Conservation (phyloP, 78 protist genomes). For the Paratrimastix pyriformis region DNA sequence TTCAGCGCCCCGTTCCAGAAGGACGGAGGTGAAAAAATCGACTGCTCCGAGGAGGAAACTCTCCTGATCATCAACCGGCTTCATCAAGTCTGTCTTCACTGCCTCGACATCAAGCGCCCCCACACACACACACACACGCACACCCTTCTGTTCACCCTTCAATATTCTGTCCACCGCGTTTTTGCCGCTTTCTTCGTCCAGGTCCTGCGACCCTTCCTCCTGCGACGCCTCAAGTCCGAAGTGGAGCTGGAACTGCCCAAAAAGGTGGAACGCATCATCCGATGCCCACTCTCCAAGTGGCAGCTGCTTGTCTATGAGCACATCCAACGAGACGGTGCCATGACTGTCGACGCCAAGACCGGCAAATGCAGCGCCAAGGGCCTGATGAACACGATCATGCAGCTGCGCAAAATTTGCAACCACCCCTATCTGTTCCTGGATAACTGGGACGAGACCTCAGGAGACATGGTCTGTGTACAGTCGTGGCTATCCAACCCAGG, state of each 20-base stretch:
- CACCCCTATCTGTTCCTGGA: constrained; percentile 44
- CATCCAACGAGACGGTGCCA: neutral
- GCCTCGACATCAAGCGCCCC: no score
- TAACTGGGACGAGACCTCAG: neutral
- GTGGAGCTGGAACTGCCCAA: constrained; percentile 74
- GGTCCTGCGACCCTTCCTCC: constrained; percentile 68
- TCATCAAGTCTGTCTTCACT: constrained; percentile 50
- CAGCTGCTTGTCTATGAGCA: constrained; percentile 10
- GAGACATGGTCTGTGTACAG: neutral
- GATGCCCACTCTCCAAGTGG: neutral
- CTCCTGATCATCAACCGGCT: constrained; percentile 61
- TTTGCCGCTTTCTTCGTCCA: no score
- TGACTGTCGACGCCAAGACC: neutral
- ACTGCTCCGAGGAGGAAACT: constrained; percentile 51
- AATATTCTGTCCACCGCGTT: no score
- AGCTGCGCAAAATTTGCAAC: constrained; percentile 56
- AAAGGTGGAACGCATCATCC: constrained; percentile 43
- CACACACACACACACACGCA: no score
- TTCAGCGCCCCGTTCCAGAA: constrained; percentile 71
- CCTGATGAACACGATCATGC: constrained; percentile 41
- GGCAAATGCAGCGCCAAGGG: neutral
- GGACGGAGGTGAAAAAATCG: constrained; percentile 22
- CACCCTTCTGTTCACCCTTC: no score
- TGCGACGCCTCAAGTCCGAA: constrained; percentile 73
- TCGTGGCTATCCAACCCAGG: no score